phyloP scores from a whole-genome alignment of 202 grass and related monocot genomes.

The Carex sylvatica region DNA sequence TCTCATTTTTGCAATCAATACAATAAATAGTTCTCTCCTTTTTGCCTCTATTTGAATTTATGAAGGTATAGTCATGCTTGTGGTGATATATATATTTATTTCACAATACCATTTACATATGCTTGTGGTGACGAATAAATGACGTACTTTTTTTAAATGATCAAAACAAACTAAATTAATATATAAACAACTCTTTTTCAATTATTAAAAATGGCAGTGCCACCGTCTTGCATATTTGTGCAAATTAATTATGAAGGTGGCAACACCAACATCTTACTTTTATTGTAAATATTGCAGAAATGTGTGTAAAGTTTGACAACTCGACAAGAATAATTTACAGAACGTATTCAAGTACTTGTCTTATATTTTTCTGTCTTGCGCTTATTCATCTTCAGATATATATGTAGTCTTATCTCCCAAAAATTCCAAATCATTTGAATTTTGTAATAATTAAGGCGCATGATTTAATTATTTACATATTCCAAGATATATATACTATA shows the following conservation, averaged over 20 bases:
- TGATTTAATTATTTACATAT: too few species aligned
- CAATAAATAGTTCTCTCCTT: conserved; percentile 5
- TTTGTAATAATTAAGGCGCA: too few species aligned
- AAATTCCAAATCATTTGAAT: too few species aligned
- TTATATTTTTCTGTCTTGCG: background rate
- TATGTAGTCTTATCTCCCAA: too few species aligned
- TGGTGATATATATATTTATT: background rate
- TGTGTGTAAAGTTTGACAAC: background rate
- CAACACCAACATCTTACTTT: background rate
- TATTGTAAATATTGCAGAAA: background rate
- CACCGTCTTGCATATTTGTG: background rate
- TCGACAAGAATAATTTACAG: background rate
- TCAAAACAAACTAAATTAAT: background rate
- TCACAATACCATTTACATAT: background rate
- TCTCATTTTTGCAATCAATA: conserved; percentile 15
- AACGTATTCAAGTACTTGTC: background rate
- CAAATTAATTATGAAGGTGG: background rate
- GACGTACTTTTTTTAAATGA: background rate
- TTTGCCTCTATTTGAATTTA: conserved; percentile 22
- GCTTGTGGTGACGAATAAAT: background rate
- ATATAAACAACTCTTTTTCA: background rate
- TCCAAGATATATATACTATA: too few species aligned
- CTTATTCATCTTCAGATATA: too few species aligned
- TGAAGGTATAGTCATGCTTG: background rate
- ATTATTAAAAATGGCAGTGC: background rate